These are phyloP conservation scores for Gnaphalium uliginosum DNA, from an alignment of 129 eudicot genomes.

Conservation along the genomic window DNA sequence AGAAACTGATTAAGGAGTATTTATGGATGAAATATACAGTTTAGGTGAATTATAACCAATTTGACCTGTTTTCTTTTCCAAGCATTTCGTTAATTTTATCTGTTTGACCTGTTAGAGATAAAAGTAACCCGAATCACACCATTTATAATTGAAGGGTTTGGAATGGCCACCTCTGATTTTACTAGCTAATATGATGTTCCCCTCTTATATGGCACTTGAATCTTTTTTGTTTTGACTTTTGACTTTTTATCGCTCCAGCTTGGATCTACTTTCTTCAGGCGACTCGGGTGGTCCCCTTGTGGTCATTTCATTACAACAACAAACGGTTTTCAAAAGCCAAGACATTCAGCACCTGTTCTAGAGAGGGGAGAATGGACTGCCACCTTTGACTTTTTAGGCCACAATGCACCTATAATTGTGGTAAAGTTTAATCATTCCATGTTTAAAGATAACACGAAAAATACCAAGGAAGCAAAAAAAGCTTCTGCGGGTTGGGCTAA, in stretches of 20 bases:
- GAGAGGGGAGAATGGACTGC: constrained; percentile 99
- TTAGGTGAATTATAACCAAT: not conserved
- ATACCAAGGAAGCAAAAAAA: constrained; percentile 50
- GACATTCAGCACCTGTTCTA: constrained; percentile 98
- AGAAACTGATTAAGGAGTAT: not conserved
- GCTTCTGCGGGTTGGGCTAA: constrained; percentile 86
- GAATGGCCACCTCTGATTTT: not conserved
- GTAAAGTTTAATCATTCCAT: constrained; percentile 93
- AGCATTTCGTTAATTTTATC: not conserved
- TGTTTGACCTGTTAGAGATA: not conserved
- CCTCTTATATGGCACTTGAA: not conserved
- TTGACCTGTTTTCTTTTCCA: not conserved
- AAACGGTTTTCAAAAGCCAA: constrained; percentile 96
- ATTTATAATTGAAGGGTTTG: not conserved
- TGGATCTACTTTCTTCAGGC: constrained; percentile 97
- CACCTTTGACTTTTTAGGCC: constrained; percentile 97
- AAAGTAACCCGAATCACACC: not conserved
- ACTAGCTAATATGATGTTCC: not conserved
- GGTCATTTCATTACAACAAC: constrained; percentile 97
- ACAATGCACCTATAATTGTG: constrained; percentile 94
- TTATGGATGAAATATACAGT: not conserved
- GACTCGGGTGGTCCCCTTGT: constrained; percentile 99
- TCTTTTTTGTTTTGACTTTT: not conserved
- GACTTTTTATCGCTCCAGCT: constrained; percentile 51
- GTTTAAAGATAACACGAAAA: constrained; percentile 62